Evolutionary conservation across 345 rosid genomes (phyloP).

Genomic region (Ailanthus altissimus): DNA sequence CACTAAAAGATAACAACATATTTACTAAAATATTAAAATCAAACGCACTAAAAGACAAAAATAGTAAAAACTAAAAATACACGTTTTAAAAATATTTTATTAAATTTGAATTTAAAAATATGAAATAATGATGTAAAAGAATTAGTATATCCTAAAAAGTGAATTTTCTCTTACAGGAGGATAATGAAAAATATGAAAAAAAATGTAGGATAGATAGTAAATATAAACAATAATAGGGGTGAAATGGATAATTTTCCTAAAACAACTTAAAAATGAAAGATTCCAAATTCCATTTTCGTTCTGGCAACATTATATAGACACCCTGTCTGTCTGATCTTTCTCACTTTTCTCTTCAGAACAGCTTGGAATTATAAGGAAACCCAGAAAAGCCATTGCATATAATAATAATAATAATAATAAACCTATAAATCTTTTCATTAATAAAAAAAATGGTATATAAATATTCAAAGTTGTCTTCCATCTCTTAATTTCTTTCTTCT

Average conservation of each 20-base stretch:
- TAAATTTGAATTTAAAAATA: too few species aligned
- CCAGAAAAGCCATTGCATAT: background rate
- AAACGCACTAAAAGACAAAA: too few species aligned
- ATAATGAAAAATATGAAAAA: too few species aligned
- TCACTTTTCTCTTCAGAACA: background rate
- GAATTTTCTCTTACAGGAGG: too few species aligned
- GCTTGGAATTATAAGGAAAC: background rate
- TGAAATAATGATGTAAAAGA: too few species aligned
- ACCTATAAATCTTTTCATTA: conserved; percentile 15
- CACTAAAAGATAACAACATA: too few species aligned
- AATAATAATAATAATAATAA: background rate
- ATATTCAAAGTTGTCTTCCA: background rate
- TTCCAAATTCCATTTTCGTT: background rate
- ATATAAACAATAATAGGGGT: background rate
- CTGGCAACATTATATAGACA: conserved; percentile 1
- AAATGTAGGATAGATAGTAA: too few species aligned
- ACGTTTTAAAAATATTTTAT: too few species aligned
- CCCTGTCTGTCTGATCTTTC: background rate
- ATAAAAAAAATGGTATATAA: background rate
- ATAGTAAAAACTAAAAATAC: too few species aligned
- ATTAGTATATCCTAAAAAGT: too few species aligned
- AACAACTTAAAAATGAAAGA: background rate
- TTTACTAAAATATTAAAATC: too few species aligned
- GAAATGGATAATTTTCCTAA: too few species aligned
- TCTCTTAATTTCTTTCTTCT: conserved; percentile 23